Percentiles rank a stretch among this genome's conserved stretches.
These are phyloP conservation scores for Phytomonas serpens DNA, from an alignment of 208 protist species.

Conservation along the genomic window DNA sequence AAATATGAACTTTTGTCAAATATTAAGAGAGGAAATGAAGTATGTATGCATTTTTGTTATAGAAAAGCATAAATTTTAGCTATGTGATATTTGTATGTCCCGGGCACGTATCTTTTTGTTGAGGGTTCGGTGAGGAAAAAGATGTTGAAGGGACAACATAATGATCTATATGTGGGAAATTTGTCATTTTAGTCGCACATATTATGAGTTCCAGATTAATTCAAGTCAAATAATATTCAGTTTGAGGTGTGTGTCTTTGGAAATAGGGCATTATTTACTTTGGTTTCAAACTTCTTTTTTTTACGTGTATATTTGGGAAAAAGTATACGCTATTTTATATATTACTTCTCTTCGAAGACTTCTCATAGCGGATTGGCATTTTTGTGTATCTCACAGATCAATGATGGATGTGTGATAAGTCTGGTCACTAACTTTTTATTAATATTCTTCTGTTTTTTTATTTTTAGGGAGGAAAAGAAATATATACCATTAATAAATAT, in stretches of 20 bases:
- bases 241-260: background rate
- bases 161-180: background rate
- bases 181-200: background rate
- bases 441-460: slow-evolving; percentile 1
- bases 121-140: background rate
- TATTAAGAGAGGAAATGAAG: background rate
- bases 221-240: background rate
- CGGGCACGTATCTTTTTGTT: background rate
- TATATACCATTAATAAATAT: slow-evolving; percentile 5
- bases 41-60: background rate
- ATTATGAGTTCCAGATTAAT: background rate
- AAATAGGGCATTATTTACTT: slow-evolving; percentile 1
- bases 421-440: background rate
- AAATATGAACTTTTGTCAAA: background rate
- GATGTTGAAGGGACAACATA: background rate
- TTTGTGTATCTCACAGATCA: slow-evolving; percentile 12
- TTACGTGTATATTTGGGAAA: slow-evolving; percentile 3
- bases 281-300: slow-evolving; percentile 5
- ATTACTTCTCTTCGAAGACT: slow-evolving; percentile 8
- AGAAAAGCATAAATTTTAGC: background rate
- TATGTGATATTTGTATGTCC: background rate
- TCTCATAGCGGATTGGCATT: slow-evolving; percentile 3
- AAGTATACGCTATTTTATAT: background rate
- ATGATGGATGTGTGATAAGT: background rate
- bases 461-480: background rate